These are phyloP conservation scores for Aspergillus quadrilineatus DNA, from an alignment of 2,329 filamentous ascomycete genomes.

Conservation along the genomic window DNA sequence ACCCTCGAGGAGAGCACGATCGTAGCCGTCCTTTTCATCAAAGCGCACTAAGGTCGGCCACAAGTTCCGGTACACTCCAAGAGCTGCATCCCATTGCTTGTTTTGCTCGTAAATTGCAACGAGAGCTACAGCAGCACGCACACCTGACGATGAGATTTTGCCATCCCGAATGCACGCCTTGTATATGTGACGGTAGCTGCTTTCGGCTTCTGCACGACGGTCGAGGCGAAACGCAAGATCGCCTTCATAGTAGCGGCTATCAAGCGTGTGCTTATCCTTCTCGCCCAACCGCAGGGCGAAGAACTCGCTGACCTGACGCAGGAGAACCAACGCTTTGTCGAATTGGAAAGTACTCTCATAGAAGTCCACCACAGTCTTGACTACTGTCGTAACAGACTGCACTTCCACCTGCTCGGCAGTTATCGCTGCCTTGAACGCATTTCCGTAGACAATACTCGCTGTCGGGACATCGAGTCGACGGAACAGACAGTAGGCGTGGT, in stretches of 20 bases:
- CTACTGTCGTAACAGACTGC: slow-evolving; percentile 31
- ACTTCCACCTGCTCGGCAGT: slow-evolving; percentile 34
- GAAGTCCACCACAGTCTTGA: slow-evolving; percentile 38
- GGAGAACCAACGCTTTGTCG: slow-evolving; percentile 30
- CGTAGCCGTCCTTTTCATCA: slow-evolving; percentile 42
- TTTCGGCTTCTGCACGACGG: slow-evolving; percentile 30
- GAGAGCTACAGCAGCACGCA: slow-evolving; percentile 49
- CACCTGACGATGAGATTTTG: slow-evolving; percentile 40
- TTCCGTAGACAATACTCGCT: slow-evolving; percentile 33
- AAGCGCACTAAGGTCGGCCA: slow-evolving; percentile 50
- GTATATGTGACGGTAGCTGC: slow-evolving; percentile 50
- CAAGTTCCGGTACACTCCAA: slow-evolving; percentile 47
- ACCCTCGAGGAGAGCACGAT: slow-evolving; percentile 36
- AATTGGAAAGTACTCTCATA: slow-evolving; percentile 40
- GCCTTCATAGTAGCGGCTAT: slow-evolving; percentile 50
- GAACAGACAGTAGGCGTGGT: slow-evolving; percentile 37
- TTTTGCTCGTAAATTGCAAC: slow-evolving; percentile 48
- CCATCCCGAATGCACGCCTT: slow-evolving; percentile 32
- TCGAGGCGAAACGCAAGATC: slow-evolving; percentile 48
- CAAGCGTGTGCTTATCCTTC: slow-evolving; percentile 47
- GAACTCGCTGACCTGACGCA: slow-evolving; percentile 35
- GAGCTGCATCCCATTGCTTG: slow-evolving; percentile 47
- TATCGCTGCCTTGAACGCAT: slow-evolving; percentile 34
- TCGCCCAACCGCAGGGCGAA: slow-evolving; percentile 31
- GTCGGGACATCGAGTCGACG: slow-evolving; percentile 32